phyloP scores from a whole-genome alignment of 495 filamentous ascomycete genomes.

The Penicillium tannophilum region DNA sequence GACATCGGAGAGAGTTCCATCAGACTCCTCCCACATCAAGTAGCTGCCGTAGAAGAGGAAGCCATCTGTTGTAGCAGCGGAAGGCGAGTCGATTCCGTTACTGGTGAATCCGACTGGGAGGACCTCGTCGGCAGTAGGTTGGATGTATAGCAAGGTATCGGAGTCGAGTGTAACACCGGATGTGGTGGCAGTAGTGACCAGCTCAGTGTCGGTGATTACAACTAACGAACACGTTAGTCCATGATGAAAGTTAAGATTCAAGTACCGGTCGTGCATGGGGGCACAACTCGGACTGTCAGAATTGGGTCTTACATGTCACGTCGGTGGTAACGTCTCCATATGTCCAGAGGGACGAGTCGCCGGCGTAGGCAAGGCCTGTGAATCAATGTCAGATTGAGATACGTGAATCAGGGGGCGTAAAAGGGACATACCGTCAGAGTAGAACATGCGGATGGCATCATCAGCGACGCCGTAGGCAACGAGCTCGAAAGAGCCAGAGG shows the following conservation, averaged over 20 bases:
- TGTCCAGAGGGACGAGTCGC: slow-evolving; percentile 26
- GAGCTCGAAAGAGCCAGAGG: slow-evolving; percentile 20
- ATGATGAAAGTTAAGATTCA: too few relatives aligned
- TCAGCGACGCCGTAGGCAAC: slow-evolving; percentile 20
- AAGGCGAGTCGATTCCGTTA: slow-evolving; percentile 16
- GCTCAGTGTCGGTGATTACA: slow-evolving; percentile 9
- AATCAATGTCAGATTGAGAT: not conserved
- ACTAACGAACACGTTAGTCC: slow-evolving; percentile 13
- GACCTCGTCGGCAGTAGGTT: slow-evolving; percentile 18
- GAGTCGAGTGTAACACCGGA: slow-evolving; percentile 22
- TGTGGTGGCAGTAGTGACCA: slow-evolving; percentile 24
- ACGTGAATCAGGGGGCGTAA: too few relatives aligned
- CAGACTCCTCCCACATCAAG: slow-evolving; percentile 23
- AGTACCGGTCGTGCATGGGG: not conserved
- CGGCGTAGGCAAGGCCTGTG: slow-evolving; percentile 27
- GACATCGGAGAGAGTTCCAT: slow-evolving; percentile 17
- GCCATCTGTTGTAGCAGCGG: slow-evolving; percentile 12
- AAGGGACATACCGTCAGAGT: slow-evolving; percentile 23
- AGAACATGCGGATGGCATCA: slow-evolving; percentile 17
- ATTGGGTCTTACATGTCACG: slow-evolving; percentile 23
- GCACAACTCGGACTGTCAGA: not conserved
- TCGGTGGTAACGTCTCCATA: slow-evolving; percentile 25
- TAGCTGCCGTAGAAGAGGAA: slow-evolving; percentile 28
- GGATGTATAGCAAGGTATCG: slow-evolving; percentile 25
- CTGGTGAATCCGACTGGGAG: slow-evolving; percentile 27